A percentile compares a stretch with the other conserved stretches of the same genome.
phyloP scores from a whole-genome alignment of 768 basidiomycete species.

The Cubamyces sp. region DNA sequence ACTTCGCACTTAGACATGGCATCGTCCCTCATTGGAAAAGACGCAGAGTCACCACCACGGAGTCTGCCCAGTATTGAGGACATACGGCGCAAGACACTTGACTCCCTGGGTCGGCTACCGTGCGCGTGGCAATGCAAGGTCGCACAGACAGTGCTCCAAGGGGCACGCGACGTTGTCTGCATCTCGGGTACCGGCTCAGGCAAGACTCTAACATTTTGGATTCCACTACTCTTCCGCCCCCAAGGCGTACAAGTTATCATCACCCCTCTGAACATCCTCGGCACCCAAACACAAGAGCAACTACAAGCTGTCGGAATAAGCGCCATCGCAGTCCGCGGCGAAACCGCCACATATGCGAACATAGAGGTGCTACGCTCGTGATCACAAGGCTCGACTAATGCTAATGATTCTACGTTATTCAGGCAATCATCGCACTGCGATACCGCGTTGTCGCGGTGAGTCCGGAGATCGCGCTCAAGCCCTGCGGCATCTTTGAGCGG shows the following conservation, averaged over 20 bases:
- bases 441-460: no score
- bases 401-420: no score
- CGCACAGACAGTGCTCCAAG: constrained; percentile 7
- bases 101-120: constrained; percentile 14
- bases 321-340: constrained; percentile 25
- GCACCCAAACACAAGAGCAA: constrained; percentile 32
- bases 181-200: constrained; percentile 26
- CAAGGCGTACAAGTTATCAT: constrained; percentile 9
- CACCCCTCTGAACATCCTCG: constrained; percentile 39
- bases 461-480: no score
- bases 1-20: no score
- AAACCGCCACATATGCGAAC: constrained; percentile 18
- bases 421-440: no score
- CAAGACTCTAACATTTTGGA: constrained; percentile 30
- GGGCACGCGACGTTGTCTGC: constrained; percentile 20
- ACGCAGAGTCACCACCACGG: no score
- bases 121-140: constrained; percentile 28
- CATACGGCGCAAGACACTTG: no score
- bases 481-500: no score
- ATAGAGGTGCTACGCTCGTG: no score
- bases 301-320: constrained; percentile 24
- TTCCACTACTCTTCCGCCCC: constrained; percentile 21
- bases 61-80: no score
- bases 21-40: no score
- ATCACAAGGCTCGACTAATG: no score